Evolutionary conservation across 352 stramenopile species (phyloP), one percentile per base, ranked within the genome.

Genomic region (Peronosclerospora sorghi): DNA sequence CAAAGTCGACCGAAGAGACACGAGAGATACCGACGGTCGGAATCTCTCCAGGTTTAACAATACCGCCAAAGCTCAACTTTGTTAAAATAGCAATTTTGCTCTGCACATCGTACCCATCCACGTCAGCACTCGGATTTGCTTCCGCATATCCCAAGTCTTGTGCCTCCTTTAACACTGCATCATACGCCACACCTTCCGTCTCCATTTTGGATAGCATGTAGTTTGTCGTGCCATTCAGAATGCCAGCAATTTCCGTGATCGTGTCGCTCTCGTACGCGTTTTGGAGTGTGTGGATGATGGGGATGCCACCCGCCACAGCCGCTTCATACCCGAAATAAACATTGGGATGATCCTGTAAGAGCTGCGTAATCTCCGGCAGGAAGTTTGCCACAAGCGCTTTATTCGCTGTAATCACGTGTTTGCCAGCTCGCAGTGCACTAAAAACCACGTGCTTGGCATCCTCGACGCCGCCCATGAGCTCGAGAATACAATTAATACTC

Each of bases 141-240:
- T 97, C 93, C 0, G 92, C 91, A 59, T 73, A 98, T 21, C 93
- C 88, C 47, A 96, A 52, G 20, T 86, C 78, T 53, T 97, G 86
- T 6, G 95, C 92, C 56, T 98, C 93, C 48, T 89, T 92, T 1
- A 98, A 69, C 23, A 97, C 94, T 0, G 59, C 73, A 47, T 87
- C 85, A 51, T 97, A 98, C 20, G 90, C 88, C 10, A 85, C 78
- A 23, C 86, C 86, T 53, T 94, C 84, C 13, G 78, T 62, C 60
- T 97, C 87, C 92, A 98, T 98, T 73, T 97, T 98, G 36, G 83
- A 95, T 32, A 98, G 61, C 84, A 98, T 98, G 72, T 96, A 98
- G 69, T 98, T 98, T 39, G 94, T 98, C 6, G 93, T 98, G 35
- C 95, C 95, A 65, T 98, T 98, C 74, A 96, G 94, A 60, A 98